These are phyloP conservation scores for Venturia nashicola DNA, from an alignment of 2,329 filamentous ascomycete species.

Conservation along the genomic window DNA sequence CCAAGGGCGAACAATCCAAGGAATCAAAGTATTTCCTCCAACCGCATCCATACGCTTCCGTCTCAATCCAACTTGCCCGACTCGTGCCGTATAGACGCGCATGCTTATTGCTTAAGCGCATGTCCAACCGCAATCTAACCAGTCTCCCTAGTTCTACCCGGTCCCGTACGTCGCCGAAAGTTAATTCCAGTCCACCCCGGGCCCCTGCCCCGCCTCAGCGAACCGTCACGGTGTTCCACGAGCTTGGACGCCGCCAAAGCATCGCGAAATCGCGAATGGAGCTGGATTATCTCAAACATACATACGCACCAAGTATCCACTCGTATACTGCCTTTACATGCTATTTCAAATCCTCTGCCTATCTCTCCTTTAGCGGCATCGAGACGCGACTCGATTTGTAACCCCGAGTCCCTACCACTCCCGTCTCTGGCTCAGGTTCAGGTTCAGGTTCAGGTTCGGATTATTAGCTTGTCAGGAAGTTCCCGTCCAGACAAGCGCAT, in stretches of 20 bases:
- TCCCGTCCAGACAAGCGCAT: not conserved
- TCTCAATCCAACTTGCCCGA: no score
- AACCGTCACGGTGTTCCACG: not conserved
- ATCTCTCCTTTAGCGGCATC: not conserved
- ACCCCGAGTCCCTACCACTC: no score
- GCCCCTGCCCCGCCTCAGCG: no score
- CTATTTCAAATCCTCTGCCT: not conserved
- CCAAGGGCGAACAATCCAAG: no score
- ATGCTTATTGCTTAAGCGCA: no score
- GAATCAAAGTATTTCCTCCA: no score
- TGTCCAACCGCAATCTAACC: not conserved
- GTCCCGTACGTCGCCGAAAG: no score
- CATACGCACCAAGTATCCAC: not conserved
- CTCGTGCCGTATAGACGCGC: not conserved
- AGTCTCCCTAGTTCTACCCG: no score
- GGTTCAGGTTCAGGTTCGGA: no score
- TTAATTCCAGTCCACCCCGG: no score
- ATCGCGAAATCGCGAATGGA: not conserved
- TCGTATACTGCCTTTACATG: not conserved
- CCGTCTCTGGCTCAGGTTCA: no score
- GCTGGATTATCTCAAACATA: not conserved
- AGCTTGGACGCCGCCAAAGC: not conserved
- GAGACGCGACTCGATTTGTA: not conserved
- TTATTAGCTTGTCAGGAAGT: not conserved
- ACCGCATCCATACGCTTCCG: no score